A percentile compares a stretch with the other conserved stretches of the same genome.
These are phyloP conservation scores for Geotrichum carabidarum DNA, from an alignment of 1,139 yeast genomes.

Conservation along the genomic window DNA sequence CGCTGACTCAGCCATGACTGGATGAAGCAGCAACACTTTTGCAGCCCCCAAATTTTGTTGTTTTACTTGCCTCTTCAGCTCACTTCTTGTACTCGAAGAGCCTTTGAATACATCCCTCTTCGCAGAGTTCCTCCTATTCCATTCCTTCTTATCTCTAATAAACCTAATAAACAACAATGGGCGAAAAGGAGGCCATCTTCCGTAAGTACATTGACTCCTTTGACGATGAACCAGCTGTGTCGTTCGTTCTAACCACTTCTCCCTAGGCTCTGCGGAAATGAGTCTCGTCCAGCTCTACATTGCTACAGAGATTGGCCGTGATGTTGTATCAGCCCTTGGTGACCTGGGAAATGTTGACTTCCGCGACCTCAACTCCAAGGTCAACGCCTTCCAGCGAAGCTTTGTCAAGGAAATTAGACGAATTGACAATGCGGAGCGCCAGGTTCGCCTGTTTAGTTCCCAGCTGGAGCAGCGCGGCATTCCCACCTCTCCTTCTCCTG, in stretches of 20 bases:
- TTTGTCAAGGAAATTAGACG: conserved; percentile 77
- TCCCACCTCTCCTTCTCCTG: conserved; percentile 28
- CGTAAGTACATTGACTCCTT: conserved; percentile 20
- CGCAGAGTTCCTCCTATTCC: neutral
- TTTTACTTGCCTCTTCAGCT: conserved; percentile 3
- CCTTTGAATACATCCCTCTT: neutral
- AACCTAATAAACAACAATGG: conserved; percentile 11
- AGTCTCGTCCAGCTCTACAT: conserved; percentile 85
- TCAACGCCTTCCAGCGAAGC: conserved; percentile 82
- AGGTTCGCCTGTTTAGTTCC: conserved; percentile 41
- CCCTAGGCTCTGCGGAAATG: conserved; percentile 83
- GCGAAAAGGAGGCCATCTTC: conserved; percentile 24
- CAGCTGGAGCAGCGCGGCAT: conserved; percentile 33
- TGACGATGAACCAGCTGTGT: neutral
- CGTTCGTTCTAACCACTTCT: neutral
- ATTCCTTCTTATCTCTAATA: neutral
- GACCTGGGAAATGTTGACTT: conserved; percentile 82
- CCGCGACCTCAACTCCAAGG: conserved; percentile 57
- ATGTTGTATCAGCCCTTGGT: conserved; percentile 81
- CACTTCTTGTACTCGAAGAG: neutral
- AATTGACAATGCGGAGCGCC: conserved; percentile 59
- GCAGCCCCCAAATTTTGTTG: conserved; percentile 8
- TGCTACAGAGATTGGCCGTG: conserved; percentile 85
- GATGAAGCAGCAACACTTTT: conserved; percentile 2
- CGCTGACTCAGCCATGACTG: neutral